Evolutionary conservation across 768 basidiomycete species (phyloP).

Genomic region (Steccherinum ochraceum): DNA sequence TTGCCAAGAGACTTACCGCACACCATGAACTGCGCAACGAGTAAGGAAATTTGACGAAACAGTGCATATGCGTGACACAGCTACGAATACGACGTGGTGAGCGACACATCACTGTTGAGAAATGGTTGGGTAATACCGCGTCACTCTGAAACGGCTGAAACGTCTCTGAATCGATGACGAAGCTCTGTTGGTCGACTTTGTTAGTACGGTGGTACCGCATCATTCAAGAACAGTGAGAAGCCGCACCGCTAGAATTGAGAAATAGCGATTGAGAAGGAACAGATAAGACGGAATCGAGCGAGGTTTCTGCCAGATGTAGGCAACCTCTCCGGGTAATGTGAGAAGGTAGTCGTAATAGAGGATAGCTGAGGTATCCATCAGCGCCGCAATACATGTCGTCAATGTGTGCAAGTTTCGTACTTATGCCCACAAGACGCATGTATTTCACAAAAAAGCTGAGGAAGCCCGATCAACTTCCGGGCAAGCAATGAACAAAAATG

Average conservation of each 20-base stretch:
- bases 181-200: conserved; percentile 13
- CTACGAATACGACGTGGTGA: too few species aligned
- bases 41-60: conserved; percentile 35
- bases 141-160: conserved; percentile 12
- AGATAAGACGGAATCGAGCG: conserved; percentile 10
- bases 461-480: background rate
- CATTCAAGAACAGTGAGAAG: conserved; percentile 8
- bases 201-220: conserved; percentile 13
- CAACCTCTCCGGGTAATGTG: conserved; percentile 13
- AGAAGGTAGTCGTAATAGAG: conserved; percentile 9
- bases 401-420: too few species aligned
- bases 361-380: too few species aligned
- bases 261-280: conserved; percentile 21
- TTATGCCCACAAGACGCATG: conserved; percentile 17
- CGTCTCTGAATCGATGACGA: conserved; percentile 13
- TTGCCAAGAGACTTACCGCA: conserved; percentile 29
- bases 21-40: conserved; percentile 40
- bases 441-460: conserved; percentile 17
- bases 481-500: background rate
- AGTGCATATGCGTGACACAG: conserved; percentile 33
- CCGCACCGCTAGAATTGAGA: conserved; percentile 11
- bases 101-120: background rate
- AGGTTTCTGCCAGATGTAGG: conserved; percentile 16
- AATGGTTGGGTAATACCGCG: conserved; percentile 5
- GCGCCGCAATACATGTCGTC: too few species aligned